Percentiles rank a stretch among this genome's conserved stretches.
Evolutionary conservation across 1,139 yeast species (phyloP).

Genomic region (Tardiomyces blankii): DNA sequence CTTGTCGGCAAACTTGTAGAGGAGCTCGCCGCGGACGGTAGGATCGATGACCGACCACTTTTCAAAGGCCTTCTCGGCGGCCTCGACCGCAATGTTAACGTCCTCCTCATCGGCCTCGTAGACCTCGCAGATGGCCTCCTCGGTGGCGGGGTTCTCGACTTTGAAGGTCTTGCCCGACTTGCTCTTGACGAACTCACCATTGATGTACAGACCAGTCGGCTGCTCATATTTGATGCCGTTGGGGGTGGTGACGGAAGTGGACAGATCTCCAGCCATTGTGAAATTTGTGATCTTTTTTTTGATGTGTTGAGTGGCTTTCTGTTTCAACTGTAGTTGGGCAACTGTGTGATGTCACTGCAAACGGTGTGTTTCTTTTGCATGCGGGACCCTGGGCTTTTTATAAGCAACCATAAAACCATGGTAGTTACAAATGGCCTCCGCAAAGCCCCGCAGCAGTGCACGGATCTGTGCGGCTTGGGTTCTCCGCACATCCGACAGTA

Average conservation of each 20-base stretch:
- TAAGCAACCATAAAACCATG: too few species aligned
- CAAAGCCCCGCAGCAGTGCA: too few species aligned
- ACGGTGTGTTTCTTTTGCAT: too few species aligned
- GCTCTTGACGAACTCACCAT: constrained; percentile 46
- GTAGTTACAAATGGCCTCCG: too few species aligned
- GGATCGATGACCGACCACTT: constrained; percentile 39
- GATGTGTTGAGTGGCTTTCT: too few species aligned
- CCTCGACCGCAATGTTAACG: constrained; percentile 47
- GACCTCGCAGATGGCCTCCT: constrained; percentile 41
- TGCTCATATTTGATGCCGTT: constrained; percentile 50
- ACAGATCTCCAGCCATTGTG: neutral
- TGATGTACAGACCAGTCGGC: constrained; percentile 58
- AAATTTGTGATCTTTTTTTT: too few species aligned
- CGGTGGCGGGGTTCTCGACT: constrained; percentile 46
- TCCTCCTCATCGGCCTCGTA: constrained; percentile 47
- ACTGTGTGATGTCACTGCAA: too few species aligned
- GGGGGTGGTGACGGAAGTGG: constrained; percentile 44
- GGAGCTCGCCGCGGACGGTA: constrained; percentile 43
- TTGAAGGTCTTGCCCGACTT: constrained; percentile 40
- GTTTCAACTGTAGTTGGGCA: too few species aligned
- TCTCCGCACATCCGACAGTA: too few species aligned
- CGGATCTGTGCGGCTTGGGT: too few species aligned
- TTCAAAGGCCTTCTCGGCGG: constrained; percentile 44
- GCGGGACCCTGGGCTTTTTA: too few species aligned
- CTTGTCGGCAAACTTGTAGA: constrained; percentile 55